Conservation (phyloP, 345 rosid genomes). For the Eucalyptus polybractea region DNA sequence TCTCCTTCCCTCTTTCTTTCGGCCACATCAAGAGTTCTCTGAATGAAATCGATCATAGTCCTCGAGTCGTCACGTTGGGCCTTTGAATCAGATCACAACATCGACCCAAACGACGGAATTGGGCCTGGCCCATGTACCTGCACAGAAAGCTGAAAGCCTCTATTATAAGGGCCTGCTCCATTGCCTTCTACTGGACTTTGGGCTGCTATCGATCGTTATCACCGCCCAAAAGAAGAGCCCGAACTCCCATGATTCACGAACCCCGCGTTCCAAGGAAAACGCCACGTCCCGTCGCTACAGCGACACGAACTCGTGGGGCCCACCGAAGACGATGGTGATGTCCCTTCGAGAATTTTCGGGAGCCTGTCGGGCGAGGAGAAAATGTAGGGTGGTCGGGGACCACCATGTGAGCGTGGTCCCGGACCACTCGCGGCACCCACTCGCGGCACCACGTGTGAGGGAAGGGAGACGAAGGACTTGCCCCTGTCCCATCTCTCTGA, state of each 20-base stretch:
- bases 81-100: not conserved
- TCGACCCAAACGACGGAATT: not conserved
- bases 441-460: accelerated
- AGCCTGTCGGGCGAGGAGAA: no score
- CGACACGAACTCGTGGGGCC: not conserved
- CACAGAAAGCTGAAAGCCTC: not conserved
- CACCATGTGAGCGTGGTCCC: no score
- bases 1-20: not conserved
- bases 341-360: not conserved
- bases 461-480: no score
- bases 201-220: not conserved
- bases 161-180: not conserved
- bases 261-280: not conserved
- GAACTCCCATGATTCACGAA: not conserved
- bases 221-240: no score
- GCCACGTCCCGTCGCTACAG: not conserved
- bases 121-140: not conserved
- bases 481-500: accelerated
- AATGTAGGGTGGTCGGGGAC: accelerated
- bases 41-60: not conserved
- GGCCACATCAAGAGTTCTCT: not conserved
- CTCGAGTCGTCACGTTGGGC: not conserved
- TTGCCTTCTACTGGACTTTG: not conserved
- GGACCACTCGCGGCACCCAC: accelerated
- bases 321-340: not conserved